phyloP scores from a whole-genome alignment of 2,329 filamentous ascomycete species.

The Zymoseptoria pseudotritici region DNA sequence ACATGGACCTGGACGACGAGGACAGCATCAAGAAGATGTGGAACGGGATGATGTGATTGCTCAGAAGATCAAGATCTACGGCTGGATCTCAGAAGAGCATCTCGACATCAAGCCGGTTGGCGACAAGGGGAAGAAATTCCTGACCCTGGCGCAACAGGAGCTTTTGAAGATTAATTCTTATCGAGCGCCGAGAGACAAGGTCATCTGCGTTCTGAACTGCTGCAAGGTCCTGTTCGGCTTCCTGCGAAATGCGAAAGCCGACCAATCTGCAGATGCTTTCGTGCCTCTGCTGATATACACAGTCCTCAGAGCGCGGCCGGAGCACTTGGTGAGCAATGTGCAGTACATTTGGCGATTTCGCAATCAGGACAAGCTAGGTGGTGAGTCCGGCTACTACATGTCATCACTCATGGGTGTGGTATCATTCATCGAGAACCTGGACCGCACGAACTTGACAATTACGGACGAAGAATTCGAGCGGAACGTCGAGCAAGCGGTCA shows the following conservation, averaged over 20 bases:
- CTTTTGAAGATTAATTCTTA: constrained; percentile 95
- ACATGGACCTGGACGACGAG: constrained; percentile 72
- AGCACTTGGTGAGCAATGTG: constrained; percentile 92
- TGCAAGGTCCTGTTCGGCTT: constrained; percentile 99
- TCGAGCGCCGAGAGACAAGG: constrained; percentile 92
- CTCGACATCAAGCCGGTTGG: constrained; percentile 81
- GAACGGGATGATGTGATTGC: constrained; percentile 92
- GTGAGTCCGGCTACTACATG: constrained; percentile 97
- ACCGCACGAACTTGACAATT: constrained; percentile 87
- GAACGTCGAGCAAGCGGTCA: constrained; percentile 94
- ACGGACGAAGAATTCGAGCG: constrained; percentile 91
- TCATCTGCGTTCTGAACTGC: constrained; percentile 96
- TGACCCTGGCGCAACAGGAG: constrained; percentile 87
- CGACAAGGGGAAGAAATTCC: constrained; percentile 79
- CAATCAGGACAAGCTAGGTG: constrained; percentile 92
- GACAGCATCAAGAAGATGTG: constrained; percentile 96
- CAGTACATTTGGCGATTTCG: constrained; percentile 96
- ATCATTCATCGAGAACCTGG: constrained; percentile 93
- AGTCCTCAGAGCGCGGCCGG: constrained; percentile 86
- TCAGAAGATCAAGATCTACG: constrained; percentile 94
- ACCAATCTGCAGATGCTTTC: constrained; percentile 94
- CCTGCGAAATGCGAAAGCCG: constrained; percentile 82
- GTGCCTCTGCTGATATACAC: constrained; percentile 93
- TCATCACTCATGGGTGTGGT: constrained; percentile 93
- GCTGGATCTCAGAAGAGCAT: constrained; percentile 89